These are phyloP conservation scores for Tricholoma hemisulphureum DNA, from an alignment of 768 basidiomycete genomes.

Conservation along the genomic window DNA sequence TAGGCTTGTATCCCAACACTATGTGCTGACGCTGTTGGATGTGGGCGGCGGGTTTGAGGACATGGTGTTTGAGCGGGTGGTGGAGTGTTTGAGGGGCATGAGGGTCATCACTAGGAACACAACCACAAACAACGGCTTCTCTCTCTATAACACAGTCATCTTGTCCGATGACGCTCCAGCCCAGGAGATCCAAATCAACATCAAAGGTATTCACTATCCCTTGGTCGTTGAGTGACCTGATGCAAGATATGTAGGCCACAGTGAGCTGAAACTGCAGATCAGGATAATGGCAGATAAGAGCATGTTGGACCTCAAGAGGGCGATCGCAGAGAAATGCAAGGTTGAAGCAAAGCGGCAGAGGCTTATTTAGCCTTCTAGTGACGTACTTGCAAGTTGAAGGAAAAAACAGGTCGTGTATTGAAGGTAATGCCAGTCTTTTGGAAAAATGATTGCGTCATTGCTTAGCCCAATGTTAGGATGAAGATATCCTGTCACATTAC, in stretches of 20 bases:
- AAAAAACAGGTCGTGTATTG: constrained; percentile 60
- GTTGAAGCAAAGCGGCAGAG: neutral
- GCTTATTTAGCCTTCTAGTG: neutral
- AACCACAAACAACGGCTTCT: neutral
- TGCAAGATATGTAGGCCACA: neutral
- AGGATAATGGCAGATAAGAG: neutral
- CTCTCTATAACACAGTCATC: neutral
- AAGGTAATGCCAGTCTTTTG: constrained; percentile 47
- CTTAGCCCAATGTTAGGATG: constrained; percentile 51
- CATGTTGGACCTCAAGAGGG: neutral
- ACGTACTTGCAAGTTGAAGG: neutral
- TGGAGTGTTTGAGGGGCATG: no score
- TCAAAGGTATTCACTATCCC: neutral
- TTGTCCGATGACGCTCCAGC: neutral
- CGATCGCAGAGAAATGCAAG: neutral
- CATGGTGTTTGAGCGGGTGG: no score
- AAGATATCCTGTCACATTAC: constrained; percentile 78
- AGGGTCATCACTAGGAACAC: neutral
- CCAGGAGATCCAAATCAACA: neutral
- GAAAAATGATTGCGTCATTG: neutral
- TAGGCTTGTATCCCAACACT: no score
- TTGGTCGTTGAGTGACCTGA: neutral
- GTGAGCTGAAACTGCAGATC: neutral
- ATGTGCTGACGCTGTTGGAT: no score
- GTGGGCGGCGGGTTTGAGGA: no score